These are phyloP conservation scores for Neurospora sp. DNA, from an alignment of 495 filamentous ascomycete genomes.

Conservation along the genomic window DNA sequence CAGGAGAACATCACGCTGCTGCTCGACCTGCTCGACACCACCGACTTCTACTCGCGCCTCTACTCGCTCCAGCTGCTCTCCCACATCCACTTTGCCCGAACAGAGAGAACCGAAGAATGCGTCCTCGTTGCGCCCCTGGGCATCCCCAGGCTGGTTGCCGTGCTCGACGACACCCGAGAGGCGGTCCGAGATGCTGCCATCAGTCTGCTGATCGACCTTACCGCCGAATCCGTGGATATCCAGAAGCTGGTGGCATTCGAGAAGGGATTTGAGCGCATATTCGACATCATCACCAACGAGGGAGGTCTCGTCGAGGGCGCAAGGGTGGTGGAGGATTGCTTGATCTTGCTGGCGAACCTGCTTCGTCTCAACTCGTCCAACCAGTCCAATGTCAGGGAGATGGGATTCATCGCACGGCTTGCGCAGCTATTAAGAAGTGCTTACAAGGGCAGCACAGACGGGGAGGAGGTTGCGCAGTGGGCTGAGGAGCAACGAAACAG, in stretches of 20 bases:
- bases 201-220: conserved; percentile 41
- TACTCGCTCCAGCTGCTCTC: conserved; percentile 87
- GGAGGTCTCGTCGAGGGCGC: conserved; percentile 76
- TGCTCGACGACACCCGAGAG: conserved; percentile 77
- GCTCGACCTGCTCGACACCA: conserved; percentile 74
- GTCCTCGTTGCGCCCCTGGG: conserved; percentile 80
- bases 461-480: conserved; percentile 60
- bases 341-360: conserved; percentile 86
- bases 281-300: conserved; percentile 69
- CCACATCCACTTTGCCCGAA: conserved; percentile 74
- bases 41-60: conserved; percentile 86
- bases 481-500: conserved; percentile 70
- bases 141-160: conserved; percentile 73
- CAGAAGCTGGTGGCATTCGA: conserved; percentile 94
- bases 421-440: conserved; percentile 58
- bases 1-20: conserved; percentile 96
- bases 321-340: conserved; percentile 85
- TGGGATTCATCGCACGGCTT: conserved; percentile 68
- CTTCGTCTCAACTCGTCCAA: conserved; percentile 84
- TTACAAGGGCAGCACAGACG: conserved; percentile 43
- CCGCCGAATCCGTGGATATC: conserved; percentile 48
- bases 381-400: conserved; percentile 89
- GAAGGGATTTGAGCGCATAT: conserved; percentile 81
- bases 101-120: conserved; percentile 93
- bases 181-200: conserved; percentile 71